Base-by-base conservation (phyloP, 495 filamentous ascomycete genomes). In the Hypoxylon rickii region DNA sequence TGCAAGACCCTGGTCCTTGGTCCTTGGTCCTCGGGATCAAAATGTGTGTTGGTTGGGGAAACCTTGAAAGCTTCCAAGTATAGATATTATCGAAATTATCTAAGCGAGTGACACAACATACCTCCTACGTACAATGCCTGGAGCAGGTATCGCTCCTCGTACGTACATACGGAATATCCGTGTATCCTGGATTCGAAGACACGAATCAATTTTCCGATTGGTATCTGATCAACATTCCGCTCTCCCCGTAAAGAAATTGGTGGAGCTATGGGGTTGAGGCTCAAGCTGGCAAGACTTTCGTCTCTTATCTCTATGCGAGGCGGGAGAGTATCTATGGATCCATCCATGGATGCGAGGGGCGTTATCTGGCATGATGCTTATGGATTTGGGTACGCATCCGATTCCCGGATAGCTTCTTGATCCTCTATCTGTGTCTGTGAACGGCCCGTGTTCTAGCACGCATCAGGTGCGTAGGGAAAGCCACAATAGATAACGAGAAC, bases 121-220 rank as follows among this genome's bases (percentile, higher is more conserved):
- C 24, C 10, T 29, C 24, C 4, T 29, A 29, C 24, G 10, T 10
- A 29, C 38, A 18, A 20, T 29, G 22, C 31, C 24, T 18, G n/a
- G n/a, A n/a, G n/a, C n/a, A n/a, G n/a, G n/a, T n/a, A n/a, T n/a
- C n/a, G n/a, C n/a, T n/a, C n/a, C n/a, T n/a, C 36, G 43, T 38
- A 10, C 3, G 21, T 42, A 12, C n/a, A n/a, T n/a, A n/a, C n/a
- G n/a, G n/a, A 24, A 26, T 8, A 29, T 48, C 26, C 43, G 48
- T 21, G 39, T 36, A 33, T 51, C 7, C 22, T 50, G 13, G 44
- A 16, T 51, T 29, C 36, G 21, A 44, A 43, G 55, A 55, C 13
- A 37, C 16, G 15, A 42, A 42, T 41, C 43, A 58, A 63, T 49
- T 63, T 39, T 63, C 59, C 59, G 53, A 63, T 63, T 58, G 59